A percentile compares a stretch with the other conserved stretches of the same genome.
Evolutionary conservation across 2,329 filamentous ascomycete species (phyloP).

Genomic region (Ophiostoma ulmi): DNA sequence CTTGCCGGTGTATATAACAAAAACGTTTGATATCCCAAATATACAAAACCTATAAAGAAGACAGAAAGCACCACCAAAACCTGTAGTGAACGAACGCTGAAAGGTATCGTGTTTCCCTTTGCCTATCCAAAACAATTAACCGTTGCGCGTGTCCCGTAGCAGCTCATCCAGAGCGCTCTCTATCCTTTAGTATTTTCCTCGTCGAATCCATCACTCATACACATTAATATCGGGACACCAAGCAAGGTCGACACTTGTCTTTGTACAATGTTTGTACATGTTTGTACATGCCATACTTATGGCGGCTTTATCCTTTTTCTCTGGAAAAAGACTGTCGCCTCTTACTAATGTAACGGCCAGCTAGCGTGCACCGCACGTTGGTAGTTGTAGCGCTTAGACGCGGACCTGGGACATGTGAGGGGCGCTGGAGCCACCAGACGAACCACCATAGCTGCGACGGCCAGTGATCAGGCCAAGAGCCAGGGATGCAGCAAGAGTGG

Average conservation of each 20-base stretch:
- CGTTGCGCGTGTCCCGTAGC: slow-evolving; percentile 2
- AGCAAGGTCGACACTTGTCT: slow-evolving; percentile 16
- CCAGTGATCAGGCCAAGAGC: slow-evolving; percentile 52
- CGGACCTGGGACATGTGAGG: slow-evolving; percentile 54
- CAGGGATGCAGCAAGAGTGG: slow-evolving; percentile 52
- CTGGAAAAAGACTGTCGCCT: not conserved
- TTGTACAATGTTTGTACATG: slow-evolving; percentile 11
- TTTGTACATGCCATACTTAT: slow-evolving; percentile 9
- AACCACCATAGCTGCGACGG: slow-evolving; percentile 43
- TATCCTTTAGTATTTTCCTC: not conserved
- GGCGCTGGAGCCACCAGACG: slow-evolving; percentile 40
- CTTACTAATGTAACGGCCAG: too few species aligned
- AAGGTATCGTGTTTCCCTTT: slow-evolving; percentile 21
- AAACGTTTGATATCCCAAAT: slow-evolving; percentile 11
- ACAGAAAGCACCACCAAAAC: not conserved
- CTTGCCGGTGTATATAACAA: slow-evolving; percentile 18
- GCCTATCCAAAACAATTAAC: slow-evolving; percentile 2
- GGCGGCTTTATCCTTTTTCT: not conserved
- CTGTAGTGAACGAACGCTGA: slow-evolving; percentile 19
- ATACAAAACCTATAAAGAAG: slow-evolving; percentile 6
- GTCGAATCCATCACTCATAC: not conserved
- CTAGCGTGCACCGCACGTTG: not conserved
- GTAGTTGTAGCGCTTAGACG: slow-evolving; percentile 5
- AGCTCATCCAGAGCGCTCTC: slow-evolving; percentile 23
- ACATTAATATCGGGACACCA: slow-evolving; percentile 22